These are phyloP conservation scores for Epichloe hybrida DNA, from an alignment of 2,329 filamentous ascomycete genomes.

Conservation along the genomic window DNA sequence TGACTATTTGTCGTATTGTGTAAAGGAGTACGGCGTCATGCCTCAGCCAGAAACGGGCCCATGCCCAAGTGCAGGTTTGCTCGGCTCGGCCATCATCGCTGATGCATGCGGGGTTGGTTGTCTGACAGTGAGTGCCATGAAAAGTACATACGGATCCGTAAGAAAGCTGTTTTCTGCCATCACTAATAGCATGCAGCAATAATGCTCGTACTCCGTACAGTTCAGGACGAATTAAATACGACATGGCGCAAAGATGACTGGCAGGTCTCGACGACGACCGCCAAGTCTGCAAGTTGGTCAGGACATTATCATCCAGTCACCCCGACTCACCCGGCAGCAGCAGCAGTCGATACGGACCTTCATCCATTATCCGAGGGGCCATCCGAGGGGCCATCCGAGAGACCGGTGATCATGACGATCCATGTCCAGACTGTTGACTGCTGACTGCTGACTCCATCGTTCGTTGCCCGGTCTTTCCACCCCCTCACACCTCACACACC, in stretches of 20 bases:
- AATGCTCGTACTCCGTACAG: too few species aligned
- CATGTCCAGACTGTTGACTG: background rate
- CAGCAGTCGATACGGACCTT: too few species aligned
- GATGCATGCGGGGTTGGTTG: background rate
- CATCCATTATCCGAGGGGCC: too few species aligned
- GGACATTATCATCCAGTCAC: too few species aligned
- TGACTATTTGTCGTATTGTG: background rate
- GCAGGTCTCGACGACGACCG: too few species aligned
- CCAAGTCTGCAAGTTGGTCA: too few species aligned
- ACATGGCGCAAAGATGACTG: too few species aligned
- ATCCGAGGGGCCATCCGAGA: too few species aligned
- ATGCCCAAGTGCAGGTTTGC: background rate
- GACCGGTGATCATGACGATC: background rate
- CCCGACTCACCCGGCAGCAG: too few species aligned
- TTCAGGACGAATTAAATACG: too few species aligned
- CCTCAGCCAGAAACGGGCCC: background rate
- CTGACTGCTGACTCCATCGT: background rate
- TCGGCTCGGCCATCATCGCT: background rate
- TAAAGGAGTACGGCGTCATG: background rate
- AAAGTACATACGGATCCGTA: background rate
- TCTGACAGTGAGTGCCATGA: background rate
- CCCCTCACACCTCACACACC: background rate
- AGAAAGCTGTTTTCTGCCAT: background rate
- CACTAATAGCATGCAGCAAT: too few species aligned
- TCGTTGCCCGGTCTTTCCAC: background rate